Percentiles rank a stretch among this genome's conserved stretches.
These are phyloP conservation scores for Scalesia atractyloides DNA, from an alignment of 129 eudicot genomes.

Conservation along the genomic window DNA sequence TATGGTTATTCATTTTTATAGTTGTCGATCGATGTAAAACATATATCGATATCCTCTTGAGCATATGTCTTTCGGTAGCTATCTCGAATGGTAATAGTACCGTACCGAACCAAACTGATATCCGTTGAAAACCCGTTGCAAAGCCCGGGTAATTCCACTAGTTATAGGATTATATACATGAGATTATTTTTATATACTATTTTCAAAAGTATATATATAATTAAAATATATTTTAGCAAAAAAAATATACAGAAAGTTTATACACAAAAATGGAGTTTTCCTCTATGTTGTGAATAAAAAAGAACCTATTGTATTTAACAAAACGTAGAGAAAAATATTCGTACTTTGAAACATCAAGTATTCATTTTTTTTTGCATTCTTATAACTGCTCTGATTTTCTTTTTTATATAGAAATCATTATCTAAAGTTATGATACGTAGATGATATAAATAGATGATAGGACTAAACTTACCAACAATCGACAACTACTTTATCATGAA, in stretches of 20 bases:
- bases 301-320: neutral
- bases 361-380: neutral
- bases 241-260: neutral
- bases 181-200: no score
- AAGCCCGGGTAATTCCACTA: no score
- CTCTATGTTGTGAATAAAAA: neutral
- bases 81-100: no score
- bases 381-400: neutral
- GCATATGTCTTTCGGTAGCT: no score
- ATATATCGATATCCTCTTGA: no score
- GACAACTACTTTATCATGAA: conserved; percentile 35
- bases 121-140: no score
- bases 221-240: neutral
- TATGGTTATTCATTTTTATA: no score
- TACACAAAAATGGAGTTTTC: neutral
- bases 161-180: no score
- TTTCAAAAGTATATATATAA: no score
- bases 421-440: neutral
- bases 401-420: neutral
- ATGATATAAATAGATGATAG: neutral
- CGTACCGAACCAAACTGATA: no score
- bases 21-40: no score
- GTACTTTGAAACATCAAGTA: neutral
- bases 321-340: neutral
- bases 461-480: conserved; percentile 38